These are phyloP conservation scores for Heritiera littoralis DNA, from an alignment of 345 rosid genomes.

Conservation along the genomic window DNA sequence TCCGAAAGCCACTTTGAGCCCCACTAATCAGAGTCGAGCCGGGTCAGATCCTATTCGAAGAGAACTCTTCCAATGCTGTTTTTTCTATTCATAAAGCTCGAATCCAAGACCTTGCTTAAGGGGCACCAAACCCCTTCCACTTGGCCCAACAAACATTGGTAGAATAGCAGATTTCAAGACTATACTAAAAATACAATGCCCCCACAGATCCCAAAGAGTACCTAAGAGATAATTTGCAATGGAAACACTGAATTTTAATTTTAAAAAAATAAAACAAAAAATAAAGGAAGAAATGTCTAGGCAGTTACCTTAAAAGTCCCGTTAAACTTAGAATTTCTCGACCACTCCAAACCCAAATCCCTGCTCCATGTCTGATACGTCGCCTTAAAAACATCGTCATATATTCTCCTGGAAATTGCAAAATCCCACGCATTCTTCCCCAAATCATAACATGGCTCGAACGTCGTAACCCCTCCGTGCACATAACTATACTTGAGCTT, in stretches of 20 bases:
- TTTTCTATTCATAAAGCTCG: no score
- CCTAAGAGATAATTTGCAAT: neutral
- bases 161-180: neutral
- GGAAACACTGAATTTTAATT: neutral
- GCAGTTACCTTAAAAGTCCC: constrained; percentile 70
- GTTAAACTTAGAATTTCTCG: constrained; percentile 53
- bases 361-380: constrained; percentile 76
- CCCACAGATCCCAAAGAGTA: neutral
- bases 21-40: no score
- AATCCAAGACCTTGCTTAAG: no score
- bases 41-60: no score
- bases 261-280: neutral
- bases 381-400: constrained; percentile 66
- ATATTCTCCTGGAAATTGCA: constrained; percentile 57
- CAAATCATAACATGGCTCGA: constrained; percentile 80
- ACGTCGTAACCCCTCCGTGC: constrained; percentile 62
- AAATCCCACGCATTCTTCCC: constrained; percentile 87
- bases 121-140: no score
- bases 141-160: no score
- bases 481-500: constrained; percentile 79
- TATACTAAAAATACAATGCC: neutral
- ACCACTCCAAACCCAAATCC: constrained; percentile 79
- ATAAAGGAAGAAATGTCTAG: constrained; percentile 1
- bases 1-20: no score
- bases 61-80: no score